Evolutionary conservation across 108 stramenopile species (phyloP).

Genomic region (Nannochloropsis salina): DNA sequence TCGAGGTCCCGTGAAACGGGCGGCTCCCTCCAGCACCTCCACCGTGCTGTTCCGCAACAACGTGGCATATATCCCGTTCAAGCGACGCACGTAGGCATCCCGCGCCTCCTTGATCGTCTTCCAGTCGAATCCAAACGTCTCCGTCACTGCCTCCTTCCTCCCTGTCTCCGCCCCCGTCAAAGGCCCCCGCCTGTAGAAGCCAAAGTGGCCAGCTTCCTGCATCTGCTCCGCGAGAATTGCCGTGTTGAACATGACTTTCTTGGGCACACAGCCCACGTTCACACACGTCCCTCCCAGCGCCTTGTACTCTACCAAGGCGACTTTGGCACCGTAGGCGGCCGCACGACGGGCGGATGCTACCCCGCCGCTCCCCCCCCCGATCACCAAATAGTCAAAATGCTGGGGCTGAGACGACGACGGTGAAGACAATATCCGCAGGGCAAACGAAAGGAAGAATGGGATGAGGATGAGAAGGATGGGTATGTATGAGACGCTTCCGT

Average conservation of each 20-base stretch:
- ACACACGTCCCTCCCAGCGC: slow-evolving; percentile 72
- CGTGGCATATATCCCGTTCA: slow-evolving; percentile 75
- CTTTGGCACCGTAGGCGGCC: slow-evolving; percentile 67
- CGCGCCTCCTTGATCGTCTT: slow-evolving; percentile 64
- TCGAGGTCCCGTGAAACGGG: slow-evolving; percentile 43
- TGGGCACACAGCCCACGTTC: slow-evolving; percentile 63
- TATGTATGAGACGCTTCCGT: too few relatives aligned
- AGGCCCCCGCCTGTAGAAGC: not conserved
- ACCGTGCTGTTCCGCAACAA: slow-evolving; percentile 61
- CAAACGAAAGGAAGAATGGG: not conserved
- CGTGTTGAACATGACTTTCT: slow-evolving; percentile 76
- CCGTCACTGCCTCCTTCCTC: not conserved
- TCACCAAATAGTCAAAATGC: slow-evolving; percentile 51
- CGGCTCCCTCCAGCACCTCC: slow-evolving; percentile 32
- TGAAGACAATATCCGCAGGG: not conserved
- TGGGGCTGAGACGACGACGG: not conserved
- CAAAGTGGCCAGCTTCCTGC: slow-evolving; percentile 9
- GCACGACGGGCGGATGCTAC: slow-evolving; percentile 56
- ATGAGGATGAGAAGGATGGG: too few relatives aligned
- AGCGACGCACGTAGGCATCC: slow-evolving; percentile 70
- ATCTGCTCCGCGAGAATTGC: slow-evolving; percentile 53
- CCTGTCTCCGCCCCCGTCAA: not conserved
- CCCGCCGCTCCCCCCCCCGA: slow-evolving; percentile 53
- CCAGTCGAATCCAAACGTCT: slow-evolving; percentile 61
- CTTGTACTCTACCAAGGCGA: slow-evolving; percentile 61